phyloP scores from a whole-genome alignment of 1,139 yeast species.

The Candida sanyaensis region DNA sequence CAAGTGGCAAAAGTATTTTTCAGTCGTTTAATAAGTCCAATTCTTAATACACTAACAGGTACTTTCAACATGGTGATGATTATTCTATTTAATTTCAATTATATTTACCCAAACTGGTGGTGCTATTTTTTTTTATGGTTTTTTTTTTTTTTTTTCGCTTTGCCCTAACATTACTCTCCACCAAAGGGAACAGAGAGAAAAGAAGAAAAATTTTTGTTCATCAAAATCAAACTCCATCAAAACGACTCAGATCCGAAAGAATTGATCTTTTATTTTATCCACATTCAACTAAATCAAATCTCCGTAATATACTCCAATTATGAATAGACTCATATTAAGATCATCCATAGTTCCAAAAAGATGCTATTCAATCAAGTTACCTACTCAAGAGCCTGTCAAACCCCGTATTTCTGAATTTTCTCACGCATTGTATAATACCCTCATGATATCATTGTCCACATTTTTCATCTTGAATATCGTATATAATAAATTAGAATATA shows the following conservation, averaged over 20 bases:
- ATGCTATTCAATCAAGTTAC: conserved; percentile 8
- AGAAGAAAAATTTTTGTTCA: background rate
- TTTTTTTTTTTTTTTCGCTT: background rate
- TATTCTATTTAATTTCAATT: background rate
- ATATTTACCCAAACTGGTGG: background rate
- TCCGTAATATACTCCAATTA: background rate
- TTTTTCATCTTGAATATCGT: conserved; percentile 38
- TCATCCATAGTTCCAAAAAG: background rate
- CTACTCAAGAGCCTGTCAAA: conserved; percentile 16
- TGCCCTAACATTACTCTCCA: background rate
- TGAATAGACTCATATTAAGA: background rate
- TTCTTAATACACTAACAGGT: background rate
- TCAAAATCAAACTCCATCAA: background rate
- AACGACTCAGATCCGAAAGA: background rate
- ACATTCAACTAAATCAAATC: background rate
- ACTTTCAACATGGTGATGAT: background rate
- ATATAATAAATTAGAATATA: conserved; percentile 35
- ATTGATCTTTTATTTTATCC: background rate
- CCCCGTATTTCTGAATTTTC: conserved; percentile 41
- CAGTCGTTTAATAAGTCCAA: conserved; percentile 2
- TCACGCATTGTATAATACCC: conserved; percentile 41
- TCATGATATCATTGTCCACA: conserved; percentile 42
- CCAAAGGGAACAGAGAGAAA: background rate
- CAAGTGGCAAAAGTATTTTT: background rate
- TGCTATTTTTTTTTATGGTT: background rate